These are phyloP conservation scores for Coemansia sp. DNA, from an alignment of 192 early-diverging fungal species.

Conservation along the genomic window DNA sequence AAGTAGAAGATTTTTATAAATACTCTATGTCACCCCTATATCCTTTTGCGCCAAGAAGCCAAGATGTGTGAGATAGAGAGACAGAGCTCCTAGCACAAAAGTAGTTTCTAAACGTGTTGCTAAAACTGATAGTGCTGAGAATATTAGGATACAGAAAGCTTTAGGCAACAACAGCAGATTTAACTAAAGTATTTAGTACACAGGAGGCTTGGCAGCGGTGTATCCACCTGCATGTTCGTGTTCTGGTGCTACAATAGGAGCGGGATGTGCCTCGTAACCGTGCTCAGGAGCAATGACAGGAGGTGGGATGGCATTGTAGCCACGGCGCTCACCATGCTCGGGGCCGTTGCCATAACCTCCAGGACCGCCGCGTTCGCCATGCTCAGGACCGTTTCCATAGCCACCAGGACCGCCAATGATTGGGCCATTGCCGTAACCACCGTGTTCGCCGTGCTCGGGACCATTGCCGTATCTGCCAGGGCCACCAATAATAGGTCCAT, in stretches of 20 bases:
- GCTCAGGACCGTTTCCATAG: slow-evolving; percentile 1
- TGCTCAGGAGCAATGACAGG: not conserved
- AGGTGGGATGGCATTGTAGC: not conserved
- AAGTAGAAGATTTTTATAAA: too few species aligned
- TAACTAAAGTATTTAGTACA: slow-evolving; percentile 1
- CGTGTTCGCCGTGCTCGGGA: slow-evolving; percentile 2
- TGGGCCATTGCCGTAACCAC: slow-evolving; percentile 4
- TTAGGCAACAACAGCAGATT: not conserved
- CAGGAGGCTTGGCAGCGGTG: slow-evolving; percentile 4
- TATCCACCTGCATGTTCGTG: slow-evolving; percentile 4
- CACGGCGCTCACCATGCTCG: not conserved
- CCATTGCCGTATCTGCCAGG: slow-evolving; percentile 4
- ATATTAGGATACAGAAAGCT: too few species aligned
- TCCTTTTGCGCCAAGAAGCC: too few species aligned
- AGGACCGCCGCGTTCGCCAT: not conserved
- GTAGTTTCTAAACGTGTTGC: too few species aligned
- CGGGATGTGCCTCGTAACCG: slow-evolving; percentile 1
- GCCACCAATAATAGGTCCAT: too few species aligned
- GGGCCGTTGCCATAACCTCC: slow-evolving; percentile 3
- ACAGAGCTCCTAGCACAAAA: too few species aligned
- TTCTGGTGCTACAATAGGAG: not conserved
- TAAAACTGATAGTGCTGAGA: too few species aligned
- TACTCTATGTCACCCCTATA: too few species aligned
- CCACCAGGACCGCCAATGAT: not conserved
- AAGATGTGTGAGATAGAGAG: too few species aligned